Evolutionary conservation across 345 rosid genomes (phyloP).

Genomic region (Brassica incana): DNA sequence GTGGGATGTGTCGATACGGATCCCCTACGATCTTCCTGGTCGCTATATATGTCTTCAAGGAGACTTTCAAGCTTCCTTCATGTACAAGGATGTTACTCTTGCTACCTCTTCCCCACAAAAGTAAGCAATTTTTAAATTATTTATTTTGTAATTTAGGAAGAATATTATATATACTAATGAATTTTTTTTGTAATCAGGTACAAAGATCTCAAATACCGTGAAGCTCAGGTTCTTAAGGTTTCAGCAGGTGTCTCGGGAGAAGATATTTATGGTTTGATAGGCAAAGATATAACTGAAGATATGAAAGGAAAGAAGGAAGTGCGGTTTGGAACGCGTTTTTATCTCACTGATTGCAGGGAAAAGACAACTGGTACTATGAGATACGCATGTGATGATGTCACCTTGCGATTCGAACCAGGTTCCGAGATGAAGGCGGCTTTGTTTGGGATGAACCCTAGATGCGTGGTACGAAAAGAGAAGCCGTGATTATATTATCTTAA

Average conservation of each 20-base stretch:
- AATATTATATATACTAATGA: neutral
- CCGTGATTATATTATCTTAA: too few relatives aligned
- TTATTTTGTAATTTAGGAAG: too few relatives aligned
- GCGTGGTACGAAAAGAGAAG: too few relatives aligned
- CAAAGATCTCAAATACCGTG: neutral
- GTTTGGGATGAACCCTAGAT: neutral
- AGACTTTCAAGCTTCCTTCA: too few relatives aligned
- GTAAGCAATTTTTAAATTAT: too few relatives aligned
- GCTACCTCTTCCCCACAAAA: too few relatives aligned
- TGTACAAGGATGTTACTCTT: too few relatives aligned
- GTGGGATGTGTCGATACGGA: neutral
- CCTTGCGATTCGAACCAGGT: neutral
- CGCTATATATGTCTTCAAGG: too few relatives aligned
- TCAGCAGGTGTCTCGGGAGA: neutral
- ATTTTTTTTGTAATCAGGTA: neutral
- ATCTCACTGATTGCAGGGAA: slow-evolving; percentile 12
- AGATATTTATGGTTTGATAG: neutral
- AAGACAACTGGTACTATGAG: neutral
- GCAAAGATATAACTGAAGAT: slow-evolving; percentile 6
- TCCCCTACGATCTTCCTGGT: neutral
- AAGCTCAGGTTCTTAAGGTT: neutral
- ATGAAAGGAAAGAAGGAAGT: slow-evolving; percentile 15
- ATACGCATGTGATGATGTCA: neutral
- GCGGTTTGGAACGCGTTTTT: neutral
- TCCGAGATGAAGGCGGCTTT: neutral